Conservation (phyloP, 768 basidiomycete genomes). For the Lactarius akahatsu region DNA sequence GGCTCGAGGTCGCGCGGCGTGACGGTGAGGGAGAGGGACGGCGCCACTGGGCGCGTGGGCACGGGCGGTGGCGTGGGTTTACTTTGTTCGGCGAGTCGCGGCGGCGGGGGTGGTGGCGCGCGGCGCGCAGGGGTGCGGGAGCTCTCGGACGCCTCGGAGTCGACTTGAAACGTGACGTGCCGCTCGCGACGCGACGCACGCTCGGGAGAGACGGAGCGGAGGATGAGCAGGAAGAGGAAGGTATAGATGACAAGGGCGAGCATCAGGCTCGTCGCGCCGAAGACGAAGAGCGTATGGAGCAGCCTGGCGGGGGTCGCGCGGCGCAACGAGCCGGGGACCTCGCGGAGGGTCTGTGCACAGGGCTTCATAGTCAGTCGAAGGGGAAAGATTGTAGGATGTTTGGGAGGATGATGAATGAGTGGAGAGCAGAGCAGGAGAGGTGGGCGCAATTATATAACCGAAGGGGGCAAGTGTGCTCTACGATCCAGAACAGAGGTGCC, state of each 20-base stretch:
- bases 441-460: conserved; percentile 24
- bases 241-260: conserved; percentile 2
- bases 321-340: not conserved
- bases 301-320: conserved; percentile 3
- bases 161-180: conserved; percentile 16
- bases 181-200: not conserved
- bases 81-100: not conserved
- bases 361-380: conserved; percentile 7
- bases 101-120: not conserved
- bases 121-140: not conserved
- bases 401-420: not conserved
- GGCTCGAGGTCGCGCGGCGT: conserved; percentile 23
- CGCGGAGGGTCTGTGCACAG: conserved; percentile 3
- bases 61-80: not conserved
- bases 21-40: conserved; percentile 17
- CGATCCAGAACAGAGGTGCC: not conserved
- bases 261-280: conserved; percentile 18
- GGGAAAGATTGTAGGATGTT: not conserved
- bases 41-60: not conserved
- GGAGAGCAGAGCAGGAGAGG: not conserved
- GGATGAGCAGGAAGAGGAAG: conserved; percentile 16
- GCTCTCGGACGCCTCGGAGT: not conserved
- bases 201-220: not conserved
- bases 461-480: conserved; percentile 2
- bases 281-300: conserved; percentile 11